Percentiles rank a stretch among this genome's conserved stretches.
These are phyloP conservation scores for Psilocybe cyanescens DNA, from an alignment of 768 basidiomycete species.

Conservation along the genomic window DNA sequence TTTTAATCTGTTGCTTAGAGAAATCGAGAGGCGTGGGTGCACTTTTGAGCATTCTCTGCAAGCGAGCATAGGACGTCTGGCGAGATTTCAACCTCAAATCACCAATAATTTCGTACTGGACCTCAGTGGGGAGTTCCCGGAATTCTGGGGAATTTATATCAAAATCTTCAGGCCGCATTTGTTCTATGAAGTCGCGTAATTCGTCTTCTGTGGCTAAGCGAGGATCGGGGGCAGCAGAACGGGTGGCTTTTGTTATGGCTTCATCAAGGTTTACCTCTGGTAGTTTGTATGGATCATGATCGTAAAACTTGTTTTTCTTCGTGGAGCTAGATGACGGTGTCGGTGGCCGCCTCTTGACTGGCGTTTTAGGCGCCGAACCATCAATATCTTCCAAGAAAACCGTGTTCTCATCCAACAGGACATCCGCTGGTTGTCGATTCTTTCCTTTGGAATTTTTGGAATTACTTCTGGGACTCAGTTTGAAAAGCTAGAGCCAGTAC, in stretches of 20 bases:
- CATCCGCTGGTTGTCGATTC: constrained; percentile 26
- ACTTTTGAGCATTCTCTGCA: constrained; percentile 86
- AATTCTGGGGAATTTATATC: constrained; percentile 91
- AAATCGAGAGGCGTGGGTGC: constrained; percentile 90
- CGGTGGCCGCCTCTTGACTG: constrained; percentile 39
- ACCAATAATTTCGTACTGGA: constrained; percentile 98
- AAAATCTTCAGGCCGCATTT: constrained; percentile 95
- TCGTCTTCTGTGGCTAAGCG: constrained; percentile 97
- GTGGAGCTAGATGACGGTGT: constrained; percentile 51
- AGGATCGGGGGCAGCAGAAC: constrained; percentile 74
- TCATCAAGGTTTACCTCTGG: constrained; percentile 80
- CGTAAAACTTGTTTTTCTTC: constrained; percentile 67
- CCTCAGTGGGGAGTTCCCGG: constrained; percentile 89
- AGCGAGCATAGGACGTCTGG: constrained; percentile 89
- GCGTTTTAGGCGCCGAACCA: constrained; percentile 54
- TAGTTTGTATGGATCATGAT: constrained; percentile 92
- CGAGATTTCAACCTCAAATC: constrained; percentile 94
- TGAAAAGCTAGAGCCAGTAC: not conserved
- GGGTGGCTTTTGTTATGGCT: constrained; percentile 63
- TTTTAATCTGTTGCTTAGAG: constrained; percentile 93
- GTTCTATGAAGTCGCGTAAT: constrained; percentile 89
- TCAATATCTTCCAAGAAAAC: constrained; percentile 92
- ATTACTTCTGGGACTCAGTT: not conserved
- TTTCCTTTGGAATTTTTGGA: constrained; percentile 15
- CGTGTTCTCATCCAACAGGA: constrained; percentile 67